Base-by-base conservation (phyloP, 345 rosid genomes). In the Nephelium lappaceum region DNA sequence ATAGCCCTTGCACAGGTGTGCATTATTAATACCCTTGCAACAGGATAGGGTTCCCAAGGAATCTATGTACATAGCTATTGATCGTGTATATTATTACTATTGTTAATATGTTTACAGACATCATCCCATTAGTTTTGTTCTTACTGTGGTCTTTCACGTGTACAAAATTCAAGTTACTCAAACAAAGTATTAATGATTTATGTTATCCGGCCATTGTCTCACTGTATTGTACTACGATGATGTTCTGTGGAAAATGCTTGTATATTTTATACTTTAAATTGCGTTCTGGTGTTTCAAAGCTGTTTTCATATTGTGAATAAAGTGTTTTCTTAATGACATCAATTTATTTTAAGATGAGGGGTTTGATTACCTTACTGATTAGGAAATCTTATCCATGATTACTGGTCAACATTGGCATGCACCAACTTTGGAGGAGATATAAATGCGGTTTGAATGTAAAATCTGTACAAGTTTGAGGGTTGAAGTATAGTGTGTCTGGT, bases 31-130 rank as follows among this genome's bases (percentile, higher is more conserved):
- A 58, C 19, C 11, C 38, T n/a, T 25, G 31, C 43, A 23, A 5
- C 11, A 21, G 60, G 42, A 9, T 24, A 69, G 11, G 25, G 16
- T 31, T 23, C 25, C 73, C 5, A 60, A 49, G 70, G n/a, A 58
- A 25, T 45, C 21, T 67, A 9, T 69, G 81, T 78, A 58, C 42
- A 74, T 78, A 77, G 53, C 60, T 41, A 45, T 27, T 10, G n/a
- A 53, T 45, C 24, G 38, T 74, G 73, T 80, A 77, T 49, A 73
- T 45, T 36, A 19, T 21, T 15, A 8, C 60, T 31, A 74, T 11
- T 78, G 71, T 70, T 27, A 57, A 66, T 71, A 67, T 1, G 23
- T 19, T 63, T 5, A 62, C 24, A 3, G 11, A 49, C 24, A 16
- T 14, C 25, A 15, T n/a, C 3, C 53, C 3, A 6, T 11, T 16